Conservation (phyloP, 208 protist species). For the Leptomonas pyrrhocoris region DNA sequence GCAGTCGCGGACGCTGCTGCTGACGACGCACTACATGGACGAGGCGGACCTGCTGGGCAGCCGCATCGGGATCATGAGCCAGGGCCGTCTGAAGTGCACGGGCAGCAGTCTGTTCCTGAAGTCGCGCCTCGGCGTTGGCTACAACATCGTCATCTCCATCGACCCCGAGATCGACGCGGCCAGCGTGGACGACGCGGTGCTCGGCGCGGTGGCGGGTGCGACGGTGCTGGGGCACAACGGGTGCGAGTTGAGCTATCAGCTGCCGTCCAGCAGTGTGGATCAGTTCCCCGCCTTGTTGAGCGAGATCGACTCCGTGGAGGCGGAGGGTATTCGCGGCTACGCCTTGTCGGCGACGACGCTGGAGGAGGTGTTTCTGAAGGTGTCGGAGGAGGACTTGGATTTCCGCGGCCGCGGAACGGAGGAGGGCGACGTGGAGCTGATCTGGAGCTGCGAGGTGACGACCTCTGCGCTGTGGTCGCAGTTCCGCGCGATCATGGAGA, state of each 20-base stretch:
- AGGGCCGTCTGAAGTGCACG: constrained; percentile 59
- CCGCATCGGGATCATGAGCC: constrained; percentile 89
- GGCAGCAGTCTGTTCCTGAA: constrained; percentile 75
- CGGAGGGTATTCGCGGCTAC: constrained; percentile 50
- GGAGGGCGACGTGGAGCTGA: constrained; percentile 21
- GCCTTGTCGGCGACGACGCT: constrained; percentile 65
- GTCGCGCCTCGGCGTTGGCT: constrained; percentile 51
- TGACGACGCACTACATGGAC: constrained; percentile 96
- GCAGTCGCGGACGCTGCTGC: constrained; percentile 56
- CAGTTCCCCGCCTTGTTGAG: constrained; percentile 44
- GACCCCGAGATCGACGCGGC: no score
- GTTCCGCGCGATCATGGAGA: constrained; percentile 58
- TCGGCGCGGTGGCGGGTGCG: constrained; percentile 26
- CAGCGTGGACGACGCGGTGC: constrained; percentile 31
- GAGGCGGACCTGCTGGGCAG: constrained; percentile 95
- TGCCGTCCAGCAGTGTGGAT: constrained; percentile 33
- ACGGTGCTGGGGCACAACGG: constrained; percentile 12
- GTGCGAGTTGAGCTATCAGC: constrained; percentile 44
- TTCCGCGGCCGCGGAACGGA: neutral
- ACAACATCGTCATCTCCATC: constrained; percentile 43
- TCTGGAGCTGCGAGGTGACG: constrained; percentile 30
- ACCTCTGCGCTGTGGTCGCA: constrained; percentile 34
- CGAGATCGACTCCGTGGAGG: constrained; percentile 34
- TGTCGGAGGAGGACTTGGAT: constrained; percentile 40
- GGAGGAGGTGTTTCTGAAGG: constrained; percentile 80